These are phyloP conservation scores for Sarocladium strictum DNA, from an alignment of 2,329 filamentous ascomycete genomes.

Conservation along the genomic window DNA sequence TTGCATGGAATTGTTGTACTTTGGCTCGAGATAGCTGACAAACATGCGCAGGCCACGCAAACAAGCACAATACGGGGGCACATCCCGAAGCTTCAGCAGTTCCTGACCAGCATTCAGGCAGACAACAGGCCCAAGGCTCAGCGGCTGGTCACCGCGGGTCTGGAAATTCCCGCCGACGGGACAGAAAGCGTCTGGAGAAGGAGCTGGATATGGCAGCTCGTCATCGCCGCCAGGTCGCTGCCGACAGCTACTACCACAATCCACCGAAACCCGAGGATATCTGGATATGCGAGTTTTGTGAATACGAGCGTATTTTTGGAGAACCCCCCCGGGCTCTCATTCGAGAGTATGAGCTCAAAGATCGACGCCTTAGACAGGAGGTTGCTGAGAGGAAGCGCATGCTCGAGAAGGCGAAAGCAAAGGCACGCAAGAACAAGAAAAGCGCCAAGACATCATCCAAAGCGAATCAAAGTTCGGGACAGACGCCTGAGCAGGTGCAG, in stretches of 20 bases:
- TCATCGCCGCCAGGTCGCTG: conserved; percentile 70
- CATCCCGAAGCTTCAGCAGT: conserved; percentile 13
- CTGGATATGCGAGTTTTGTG: conserved; percentile 98
- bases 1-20: background rate
- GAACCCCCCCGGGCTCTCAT: conserved; percentile 77
- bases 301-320: conserved; percentile 96
- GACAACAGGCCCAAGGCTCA: background rate
- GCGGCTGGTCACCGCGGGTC: conserved; percentile 12
- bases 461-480: conserved; percentile 19
- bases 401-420: conserved; percentile 90
- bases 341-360: conserved; percentile 89
- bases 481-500: conserved; percentile 12
- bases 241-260: conserved; percentile 69
- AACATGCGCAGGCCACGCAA: conserved; percentile 17
- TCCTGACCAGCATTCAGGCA: background rate
- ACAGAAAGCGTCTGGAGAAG: conserved; percentile 60
- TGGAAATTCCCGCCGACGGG: conserved; percentile 41
- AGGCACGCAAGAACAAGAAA: conserved; percentile 86
- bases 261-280: conserved; percentile 66
- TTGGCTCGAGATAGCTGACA: conserved; percentile 7
- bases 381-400: conserved; percentile 80
- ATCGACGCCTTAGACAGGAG: conserved; percentile 75
- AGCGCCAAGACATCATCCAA: conserved; percentile 48
- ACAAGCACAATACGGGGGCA: conserved; percentile 16
- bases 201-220: conserved; percentile 71